Base-by-base conservation (phyloP, 768 basidiomycete species). In the Panellus pusillus region DNA sequence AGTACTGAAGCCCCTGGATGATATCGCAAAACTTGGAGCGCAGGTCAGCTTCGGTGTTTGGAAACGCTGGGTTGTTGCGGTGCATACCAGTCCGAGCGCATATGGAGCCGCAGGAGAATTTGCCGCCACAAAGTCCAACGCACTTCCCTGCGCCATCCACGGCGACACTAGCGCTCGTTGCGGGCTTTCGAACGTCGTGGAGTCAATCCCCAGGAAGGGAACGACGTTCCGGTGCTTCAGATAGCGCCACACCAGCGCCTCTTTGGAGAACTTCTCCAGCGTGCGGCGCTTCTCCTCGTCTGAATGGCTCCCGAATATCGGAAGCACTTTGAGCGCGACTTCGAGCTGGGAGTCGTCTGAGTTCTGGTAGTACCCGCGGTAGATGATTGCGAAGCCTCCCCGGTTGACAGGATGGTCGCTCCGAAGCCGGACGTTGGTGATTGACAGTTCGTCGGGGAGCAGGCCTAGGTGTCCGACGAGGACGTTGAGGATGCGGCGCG, bases 91-190 rank as follows among this genome's bases (percentile, higher is more conserved):
- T 47, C 14, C 11, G 53, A 49, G 9, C 49, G 49, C 44, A 42
- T 50, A 44, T 46, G 17, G 29, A 50, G 49, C 50, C 14, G 13
- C 17, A 20, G 36, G 24, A 15, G 40, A 46, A 50, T 55, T 49
- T 20, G 47, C 38, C 18, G 37, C n/a, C 28, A 61, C 39, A 19
- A 54, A 50, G 13, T 50, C 35, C 24, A 61, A 28, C 9, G 55
- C 47, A 14, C 32, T 60, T 2, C 58, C 57, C 41, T 61, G 37
- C 17, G 28, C 14, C 54, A 56, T 56, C 58, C 58, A 60, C 6
- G 56, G 56, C 2, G 55, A 52, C 17, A 61, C 58, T 48, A 62
- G 47, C 17, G 52, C 58, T n/a, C 47, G 31, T 15, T 47, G 28
- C 9, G 44, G 44, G 14, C 24, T 44, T 28, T 46, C 45, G 38